A percentile compares a stretch with the other conserved stretches of the same genome.
phyloP scores from a whole-genome alignment of 352 stramenopile genomes.

The Globisporangium echinulatum region DNA sequence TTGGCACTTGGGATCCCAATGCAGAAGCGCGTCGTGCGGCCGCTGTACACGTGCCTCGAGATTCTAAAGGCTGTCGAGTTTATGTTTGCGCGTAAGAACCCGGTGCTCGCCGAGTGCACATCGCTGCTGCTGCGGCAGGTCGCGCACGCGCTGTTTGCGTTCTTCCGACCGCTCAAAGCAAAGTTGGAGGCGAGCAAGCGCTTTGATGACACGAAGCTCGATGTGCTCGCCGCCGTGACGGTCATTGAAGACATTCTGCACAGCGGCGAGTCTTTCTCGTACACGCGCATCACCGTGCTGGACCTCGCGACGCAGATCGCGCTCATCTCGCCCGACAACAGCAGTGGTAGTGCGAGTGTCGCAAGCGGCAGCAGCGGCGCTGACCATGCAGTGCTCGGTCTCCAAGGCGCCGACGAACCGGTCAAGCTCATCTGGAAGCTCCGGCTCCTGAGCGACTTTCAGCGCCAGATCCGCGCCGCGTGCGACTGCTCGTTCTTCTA shows the following conservation, averaged over 20 bases:
- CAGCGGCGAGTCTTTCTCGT: conserved; percentile 76
- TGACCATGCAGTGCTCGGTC: conserved; percentile 31
- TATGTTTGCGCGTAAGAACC: conserved; percentile 87
- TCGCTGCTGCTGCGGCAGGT: conserved; percentile 75
- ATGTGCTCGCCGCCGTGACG: conserved; percentile 76
- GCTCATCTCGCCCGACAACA: conserved; percentile 51
- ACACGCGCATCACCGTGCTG: conserved; percentile 75
- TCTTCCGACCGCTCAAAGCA: conserved; percentile 78
- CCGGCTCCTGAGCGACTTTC: conserved; percentile 83
- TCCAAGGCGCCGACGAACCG: conserved; percentile 66
- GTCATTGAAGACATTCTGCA: conserved; percentile 84
- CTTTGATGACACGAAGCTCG: conserved; percentile 85
- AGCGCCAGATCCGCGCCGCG: conserved; percentile 74
- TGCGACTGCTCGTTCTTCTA: conserved; percentile 93
- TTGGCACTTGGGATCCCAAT: conserved; percentile 82
- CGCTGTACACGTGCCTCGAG: conserved; percentile 86
- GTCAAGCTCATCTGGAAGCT: conserved; percentile 85
- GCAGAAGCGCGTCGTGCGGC: conserved; percentile 79
- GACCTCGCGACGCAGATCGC: conserved; percentile 78
- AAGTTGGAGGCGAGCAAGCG: conserved; percentile 80
- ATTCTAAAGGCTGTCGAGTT: conserved; percentile 91
- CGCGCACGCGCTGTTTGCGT: conserved; percentile 69
- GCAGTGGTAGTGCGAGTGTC: conserved; percentile 15
- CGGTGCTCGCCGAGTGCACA: conserved; percentile 66
- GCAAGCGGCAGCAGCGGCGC: conserved; percentile 34